Conservation (phyloP, 2,329 filamentous ascomycete species). For the Sporothrix brasiliensis region DNA sequence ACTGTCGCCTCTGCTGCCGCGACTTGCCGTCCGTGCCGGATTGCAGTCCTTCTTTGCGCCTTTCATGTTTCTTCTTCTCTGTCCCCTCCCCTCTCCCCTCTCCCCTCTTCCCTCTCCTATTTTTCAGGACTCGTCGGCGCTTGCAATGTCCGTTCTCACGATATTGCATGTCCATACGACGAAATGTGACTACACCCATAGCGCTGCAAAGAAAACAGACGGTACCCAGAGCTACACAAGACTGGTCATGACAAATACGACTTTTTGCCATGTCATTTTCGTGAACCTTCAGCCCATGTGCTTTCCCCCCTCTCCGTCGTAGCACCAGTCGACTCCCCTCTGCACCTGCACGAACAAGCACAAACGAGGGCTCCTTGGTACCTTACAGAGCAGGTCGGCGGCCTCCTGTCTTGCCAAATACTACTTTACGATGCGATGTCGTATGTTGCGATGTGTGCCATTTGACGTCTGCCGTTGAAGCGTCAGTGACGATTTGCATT, state of each 20-base stretch:
- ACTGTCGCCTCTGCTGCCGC: not conserved
- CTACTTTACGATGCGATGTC: slow-evolving; percentile 18
- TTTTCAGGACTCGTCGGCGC: slow-evolving; percentile 1
- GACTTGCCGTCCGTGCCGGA: not conserved
- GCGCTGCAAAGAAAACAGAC: slow-evolving; percentile 2
- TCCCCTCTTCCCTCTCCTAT: not conserved
- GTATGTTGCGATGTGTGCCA: not conserved
- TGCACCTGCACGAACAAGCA: not conserved
- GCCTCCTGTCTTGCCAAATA: slow-evolving; percentile 21
- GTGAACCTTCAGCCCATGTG: not conserved
- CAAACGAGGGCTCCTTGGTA: slow-evolving; percentile 1
- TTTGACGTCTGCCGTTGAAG: not conserved
- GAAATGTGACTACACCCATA: not conserved
- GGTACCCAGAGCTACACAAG: not conserved
- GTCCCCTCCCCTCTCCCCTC: too few relatives aligned
- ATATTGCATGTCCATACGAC: slow-evolving; percentile 14
- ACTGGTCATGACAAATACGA: not conserved
- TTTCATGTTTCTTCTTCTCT: not conserved
- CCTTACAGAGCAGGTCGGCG: not conserved
- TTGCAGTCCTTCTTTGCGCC: not conserved
- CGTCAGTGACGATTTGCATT: not conserved
- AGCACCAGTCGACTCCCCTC: too few relatives aligned
- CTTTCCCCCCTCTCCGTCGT: not conserved
- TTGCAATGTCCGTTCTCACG: not conserved
- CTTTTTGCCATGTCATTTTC: not conserved